phyloP scores from a whole-genome alignment of 106 monocot species.

The Vanilla planifolia region DNA sequence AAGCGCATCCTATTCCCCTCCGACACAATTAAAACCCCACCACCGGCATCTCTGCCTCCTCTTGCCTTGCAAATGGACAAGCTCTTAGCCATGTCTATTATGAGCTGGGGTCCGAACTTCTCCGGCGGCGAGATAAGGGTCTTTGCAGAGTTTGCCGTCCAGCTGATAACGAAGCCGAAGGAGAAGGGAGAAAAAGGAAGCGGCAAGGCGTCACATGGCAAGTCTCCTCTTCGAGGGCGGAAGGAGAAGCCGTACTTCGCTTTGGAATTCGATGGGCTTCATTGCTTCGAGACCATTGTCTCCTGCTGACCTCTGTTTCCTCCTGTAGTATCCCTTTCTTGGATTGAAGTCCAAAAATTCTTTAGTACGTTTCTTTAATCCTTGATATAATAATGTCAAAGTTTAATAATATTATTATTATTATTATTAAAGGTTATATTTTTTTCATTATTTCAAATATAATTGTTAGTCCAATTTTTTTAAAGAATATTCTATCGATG shows the following conservation, averaged over 20 bases:
- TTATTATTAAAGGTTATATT: no score
- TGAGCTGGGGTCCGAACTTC: constrained; percentile 18
- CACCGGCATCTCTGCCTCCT: neutral
- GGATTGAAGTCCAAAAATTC: no score
- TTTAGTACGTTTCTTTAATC: no score
- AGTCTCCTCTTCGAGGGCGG: neutral
- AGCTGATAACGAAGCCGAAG: neutral
- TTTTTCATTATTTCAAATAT: no score
- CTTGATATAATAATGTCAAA: no score
- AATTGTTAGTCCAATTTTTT: no score
- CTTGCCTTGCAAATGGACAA: constrained; percentile 15
- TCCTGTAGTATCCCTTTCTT: neutral
- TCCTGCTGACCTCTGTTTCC: constrained; percentile 7
- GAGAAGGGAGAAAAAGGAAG: constrained; percentile 8
- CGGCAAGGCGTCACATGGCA: neutral
- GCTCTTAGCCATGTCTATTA: constrained; percentile 28
- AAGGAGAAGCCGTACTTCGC: constrained; percentile 20
- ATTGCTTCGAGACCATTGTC: constrained; percentile 37
- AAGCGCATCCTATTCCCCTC: neutral
- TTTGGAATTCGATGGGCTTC: constrained; percentile 34
- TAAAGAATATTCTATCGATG: no score
- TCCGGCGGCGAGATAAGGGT: neutral
- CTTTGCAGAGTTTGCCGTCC: neutral
- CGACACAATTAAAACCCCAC: neutral
- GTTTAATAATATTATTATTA: no score